These are phyloP conservation scores for Dujonia santamariae DNA, from an alignment of 1,139 yeast genomes.

Conservation along the genomic window DNA sequence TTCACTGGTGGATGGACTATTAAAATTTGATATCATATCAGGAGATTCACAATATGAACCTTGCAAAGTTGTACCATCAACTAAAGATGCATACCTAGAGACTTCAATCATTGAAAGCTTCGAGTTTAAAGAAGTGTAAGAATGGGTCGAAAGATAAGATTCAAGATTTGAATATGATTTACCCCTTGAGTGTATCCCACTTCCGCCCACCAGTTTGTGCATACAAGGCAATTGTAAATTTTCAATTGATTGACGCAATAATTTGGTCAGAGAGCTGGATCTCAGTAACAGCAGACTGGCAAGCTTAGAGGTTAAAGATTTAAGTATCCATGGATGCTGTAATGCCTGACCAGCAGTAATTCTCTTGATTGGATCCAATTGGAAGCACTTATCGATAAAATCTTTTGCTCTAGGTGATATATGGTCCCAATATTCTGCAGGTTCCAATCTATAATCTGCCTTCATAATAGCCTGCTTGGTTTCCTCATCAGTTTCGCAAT, in stretches of 20 bases:
- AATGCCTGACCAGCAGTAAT: slow-evolving; percentile 46
- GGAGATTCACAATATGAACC: slow-evolving; percentile 33
- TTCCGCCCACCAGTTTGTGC: not conserved
- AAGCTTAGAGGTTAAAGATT: not conserved
- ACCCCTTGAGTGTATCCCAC: not conserved
- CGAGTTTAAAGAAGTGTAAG: slow-evolving; percentile 7
- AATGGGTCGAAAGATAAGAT: not conserved
- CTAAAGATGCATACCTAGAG: slow-evolving; percentile 13
- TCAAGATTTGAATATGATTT: too few relatives aligned
- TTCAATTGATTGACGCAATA: slow-evolving; percentile 1
- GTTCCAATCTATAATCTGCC: slow-evolving; percentile 60
- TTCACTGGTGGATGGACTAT: slow-evolving; percentile 20
- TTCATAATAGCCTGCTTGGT: slow-evolving; percentile 59
- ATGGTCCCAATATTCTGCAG: slow-evolving; percentile 56
- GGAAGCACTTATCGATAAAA: slow-evolving; percentile 57
- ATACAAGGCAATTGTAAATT: not conserved
- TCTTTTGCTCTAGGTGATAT: slow-evolving; percentile 55
- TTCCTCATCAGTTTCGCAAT: slow-evolving; percentile 69
- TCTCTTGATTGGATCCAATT: slow-evolving; percentile 43
- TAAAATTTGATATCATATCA: slow-evolving; percentile 24
- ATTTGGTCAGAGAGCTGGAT: not conserved
- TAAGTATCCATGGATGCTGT: slow-evolving; percentile 45
- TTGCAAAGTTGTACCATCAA: slow-evolving; percentile 19
- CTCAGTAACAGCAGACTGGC: not conserved
- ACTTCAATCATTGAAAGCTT: slow-evolving; percentile 13